Base-by-base conservation (phyloP, 371 early-diverging fungal genomes). In the Mortierella sp. region DNA sequence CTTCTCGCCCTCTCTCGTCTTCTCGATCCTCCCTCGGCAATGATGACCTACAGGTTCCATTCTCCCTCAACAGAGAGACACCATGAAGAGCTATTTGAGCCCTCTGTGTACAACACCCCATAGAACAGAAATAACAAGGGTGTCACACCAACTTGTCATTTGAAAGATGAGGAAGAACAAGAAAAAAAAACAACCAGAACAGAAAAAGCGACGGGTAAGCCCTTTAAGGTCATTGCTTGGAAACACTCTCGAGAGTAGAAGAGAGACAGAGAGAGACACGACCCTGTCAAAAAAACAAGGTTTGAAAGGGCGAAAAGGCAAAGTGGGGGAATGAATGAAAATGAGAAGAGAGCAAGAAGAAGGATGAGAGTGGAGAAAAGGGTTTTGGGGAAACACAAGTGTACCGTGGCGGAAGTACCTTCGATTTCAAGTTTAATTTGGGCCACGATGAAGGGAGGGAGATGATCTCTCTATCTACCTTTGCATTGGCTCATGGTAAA, bases 241-340 rank as follows among this genome's bases (percentile, higher is more conserved):
- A 28, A 14, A 50, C 50, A 2, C 14, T 16, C 57, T 26, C 14
- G 28, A 57, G 28, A 26, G 10, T n/a, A n/a, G n/a, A n/a, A n/a
- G n/a, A n/a, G n/a, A n/a, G n/a, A n/a, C n/a, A n/a, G n/a, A n/a
- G n/a, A n/a, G n/a, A 57, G 59, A 31, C 8, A 13, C 50, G 50
- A 50, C 50, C 61, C 6, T 61, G 61, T 64, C 21, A 64, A 37
- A 6, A 64, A 61, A 61, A 37, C 19, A 64, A 64, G 40, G 21
- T 64, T 64, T 21, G 54, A 69, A 50, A 78, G 13, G 67, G 67
- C 67, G 10, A 64, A 64, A 64, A 31, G 67, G 67, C 67, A 64
- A 69, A 40, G 59, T 57, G 50, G 40, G 28, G 46, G 55, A 69
- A 16, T 46, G 73, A 59, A 19, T 40, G 43, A 40, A 40, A 40